Evolutionary conservation across 2,329 filamentous ascomycete genomes (phyloP).

Genomic region (Phyllosticta paracitricarpa): DNA sequence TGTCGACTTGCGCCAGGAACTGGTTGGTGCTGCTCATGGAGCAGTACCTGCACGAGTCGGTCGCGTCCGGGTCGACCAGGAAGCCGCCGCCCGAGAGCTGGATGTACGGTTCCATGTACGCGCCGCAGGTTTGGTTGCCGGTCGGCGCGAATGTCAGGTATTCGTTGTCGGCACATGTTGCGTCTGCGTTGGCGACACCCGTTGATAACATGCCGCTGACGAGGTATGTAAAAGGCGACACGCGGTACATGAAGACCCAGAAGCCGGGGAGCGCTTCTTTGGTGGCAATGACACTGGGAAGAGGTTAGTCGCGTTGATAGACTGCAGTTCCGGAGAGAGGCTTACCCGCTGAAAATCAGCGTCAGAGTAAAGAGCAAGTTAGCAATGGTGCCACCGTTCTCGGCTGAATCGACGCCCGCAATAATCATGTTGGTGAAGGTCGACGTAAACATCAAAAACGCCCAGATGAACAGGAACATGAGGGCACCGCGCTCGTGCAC

Average conservation of each 20-base stretch:
- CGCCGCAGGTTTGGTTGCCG: conserved; percentile 44
- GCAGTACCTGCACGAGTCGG: conserved; percentile 31
- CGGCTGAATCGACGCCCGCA: conserved; percentile 58
- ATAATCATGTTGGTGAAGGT: conserved; percentile 70
- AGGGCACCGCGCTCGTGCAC: conserved; percentile 58
- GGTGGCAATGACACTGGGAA: conserved; percentile 51
- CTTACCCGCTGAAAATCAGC: conserved; percentile 53
- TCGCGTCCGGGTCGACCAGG: conserved; percentile 23
- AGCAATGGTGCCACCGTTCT: conserved; percentile 60
- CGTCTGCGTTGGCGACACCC: conserved; percentile 53
- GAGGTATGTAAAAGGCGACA: conserved; percentile 70
- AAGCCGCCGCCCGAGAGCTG: conserved; percentile 28
- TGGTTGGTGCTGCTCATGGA: conserved; percentile 32
- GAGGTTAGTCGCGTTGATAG: conserved; percentile 28
- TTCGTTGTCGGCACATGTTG: conserved; percentile 59
- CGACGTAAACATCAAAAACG: conserved; percentile 64
- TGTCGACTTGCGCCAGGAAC: conserved; percentile 33
- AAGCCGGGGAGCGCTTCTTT: conserved; percentile 54
- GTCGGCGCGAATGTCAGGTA: conserved; percentile 52
- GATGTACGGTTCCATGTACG: conserved; percentile 40
- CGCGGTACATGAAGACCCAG: conserved; percentile 71
- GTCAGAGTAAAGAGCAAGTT: conserved; percentile 59
- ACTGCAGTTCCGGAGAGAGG: background rate
- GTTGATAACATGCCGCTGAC: conserved; percentile 60
- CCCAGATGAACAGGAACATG: conserved; percentile 62